Conservation (phyloP, 1,284 basidiomycete genomes). For the Ustilago cynodontis region DNA sequence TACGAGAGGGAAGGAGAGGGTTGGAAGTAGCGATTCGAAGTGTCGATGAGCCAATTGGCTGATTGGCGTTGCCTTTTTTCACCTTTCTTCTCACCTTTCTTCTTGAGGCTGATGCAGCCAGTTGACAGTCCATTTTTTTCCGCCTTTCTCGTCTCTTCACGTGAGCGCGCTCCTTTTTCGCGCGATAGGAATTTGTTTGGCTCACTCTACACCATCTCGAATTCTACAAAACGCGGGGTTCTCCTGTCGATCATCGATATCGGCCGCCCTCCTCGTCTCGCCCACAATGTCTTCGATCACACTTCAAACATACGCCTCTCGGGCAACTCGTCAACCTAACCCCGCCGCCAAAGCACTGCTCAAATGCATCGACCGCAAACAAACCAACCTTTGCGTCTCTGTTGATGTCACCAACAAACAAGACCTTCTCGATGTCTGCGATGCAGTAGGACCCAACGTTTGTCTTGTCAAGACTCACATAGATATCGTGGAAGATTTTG, state of each 20-base stretch:
- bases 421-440: constrained; percentile 87
- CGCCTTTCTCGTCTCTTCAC: constrained; percentile 24
- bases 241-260: constrained; percentile 40
- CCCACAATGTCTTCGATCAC: constrained; percentile 47
- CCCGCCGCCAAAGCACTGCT: constrained; percentile 73
- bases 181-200: constrained; percentile 27
- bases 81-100: constrained; percentile 1
- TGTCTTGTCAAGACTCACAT: constrained; percentile 99
- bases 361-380: constrained; percentile 86
- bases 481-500: constrained; percentile 94
- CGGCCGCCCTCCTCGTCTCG: constrained; percentile 11
- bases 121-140: constrained; percentile 18
- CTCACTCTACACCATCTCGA: not conserved
- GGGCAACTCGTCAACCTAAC: constrained; percentile 57
- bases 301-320: constrained; percentile 54
- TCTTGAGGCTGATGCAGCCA: not conserved
- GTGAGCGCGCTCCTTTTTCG: constrained; percentile 20
- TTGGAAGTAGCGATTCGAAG: constrained; percentile 4
- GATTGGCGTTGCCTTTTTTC: constrained; percentile 7
- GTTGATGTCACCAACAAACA: constrained; percentile 89
- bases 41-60: not conserved
- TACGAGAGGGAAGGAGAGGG: too few relatives aligned
- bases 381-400: constrained; percentile 91
- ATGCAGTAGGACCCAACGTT: constrained; percentile 86
- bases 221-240: not conserved